These are phyloP conservation scores for Caulochytrium protostelioides DNA, from an alignment of 371 early-diverging fungal genomes.

Conservation along the genomic window DNA sequence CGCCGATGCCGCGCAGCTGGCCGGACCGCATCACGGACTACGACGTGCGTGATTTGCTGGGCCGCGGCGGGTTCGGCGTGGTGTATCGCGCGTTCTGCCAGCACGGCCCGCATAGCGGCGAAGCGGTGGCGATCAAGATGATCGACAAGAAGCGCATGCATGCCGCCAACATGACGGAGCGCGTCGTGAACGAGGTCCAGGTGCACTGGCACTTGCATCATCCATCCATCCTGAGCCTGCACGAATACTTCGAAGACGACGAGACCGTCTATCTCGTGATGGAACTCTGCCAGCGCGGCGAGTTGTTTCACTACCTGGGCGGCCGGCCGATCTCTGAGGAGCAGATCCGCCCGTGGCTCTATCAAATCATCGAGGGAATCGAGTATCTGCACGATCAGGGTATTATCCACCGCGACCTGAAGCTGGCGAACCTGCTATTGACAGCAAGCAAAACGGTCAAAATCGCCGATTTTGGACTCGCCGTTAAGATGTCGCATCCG, in stretches of 20 bases:
- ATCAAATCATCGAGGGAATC: slow-evolving; percentile 29
- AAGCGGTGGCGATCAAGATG: slow-evolving; percentile 25
- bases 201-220: slow-evolving; percentile 34
- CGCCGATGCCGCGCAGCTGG: no score
- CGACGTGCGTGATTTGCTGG: slow-evolving; percentile 16
- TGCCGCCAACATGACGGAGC: slow-evolving; percentile 13
- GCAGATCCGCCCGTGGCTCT: slow-evolving; percentile 29
- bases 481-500: slow-evolving; percentile 16
- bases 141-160: slow-evolving; percentile 21
- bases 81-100: slow-evolving; percentile 17
- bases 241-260: slow-evolving; percentile 38
- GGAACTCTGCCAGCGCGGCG: slow-evolving; percentile 46
- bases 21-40: no score
- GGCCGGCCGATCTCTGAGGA: slow-evolving; percentile 5
- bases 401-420: slow-evolving; percentile 50
- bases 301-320: slow-evolving; percentile 30
- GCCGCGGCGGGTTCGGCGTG: slow-evolving; percentile 23
- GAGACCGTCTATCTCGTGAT: slow-evolving; percentile 50
- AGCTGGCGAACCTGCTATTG: slow-evolving; percentile 44
- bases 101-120: slow-evolving; percentile 6
- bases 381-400: slow-evolving; percentile 30
- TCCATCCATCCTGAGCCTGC: slow-evolving; percentile 22
- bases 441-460: slow-evolving; percentile 25
- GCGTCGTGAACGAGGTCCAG: slow-evolving; percentile 38
- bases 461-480: slow-evolving; percentile 54